Evolutionary conservation across 1,139 yeast species (phyloP).

Genomic region (Suhomyces maxii): DNA sequence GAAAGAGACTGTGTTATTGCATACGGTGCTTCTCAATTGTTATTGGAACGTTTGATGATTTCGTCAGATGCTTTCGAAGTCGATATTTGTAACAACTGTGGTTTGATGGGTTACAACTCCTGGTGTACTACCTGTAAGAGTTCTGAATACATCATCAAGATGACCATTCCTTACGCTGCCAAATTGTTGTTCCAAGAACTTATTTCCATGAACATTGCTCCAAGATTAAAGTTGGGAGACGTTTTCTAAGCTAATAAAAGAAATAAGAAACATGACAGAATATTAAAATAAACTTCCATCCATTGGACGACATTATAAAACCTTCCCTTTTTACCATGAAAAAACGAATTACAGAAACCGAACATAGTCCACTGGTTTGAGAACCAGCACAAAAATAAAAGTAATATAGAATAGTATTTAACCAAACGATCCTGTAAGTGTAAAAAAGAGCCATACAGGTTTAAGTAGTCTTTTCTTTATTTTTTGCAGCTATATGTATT

Average conservation of each 20-base stretch:
- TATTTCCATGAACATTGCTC: slow-evolving; percentile 96
- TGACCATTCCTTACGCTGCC: slow-evolving; percentile 99
- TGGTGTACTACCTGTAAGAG: slow-evolving; percentile 97
- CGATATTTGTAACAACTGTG: slow-evolving; percentile 97
- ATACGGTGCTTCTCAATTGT: slow-evolving; percentile 97
- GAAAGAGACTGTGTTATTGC: slow-evolving; percentile 99
- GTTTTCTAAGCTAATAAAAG: slow-evolving; percentile 48
- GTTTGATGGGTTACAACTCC: slow-evolving; percentile 86
- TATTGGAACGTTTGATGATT: slow-evolving; percentile 97
- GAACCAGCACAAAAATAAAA: too few relatives aligned
- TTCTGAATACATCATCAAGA: slow-evolving; percentile 79
- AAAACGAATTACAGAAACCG: too few relatives aligned
- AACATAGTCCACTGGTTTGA: too few relatives aligned
- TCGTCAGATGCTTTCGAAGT: slow-evolving; percentile 98
- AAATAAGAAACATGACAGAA: too few relatives aligned
- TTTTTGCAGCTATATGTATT: too few relatives aligned
- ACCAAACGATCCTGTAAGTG: too few relatives aligned
- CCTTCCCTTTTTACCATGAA: too few relatives aligned
- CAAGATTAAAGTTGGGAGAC: slow-evolving; percentile 85
- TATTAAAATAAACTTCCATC: too few relatives aligned
- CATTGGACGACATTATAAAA: too few relatives aligned
- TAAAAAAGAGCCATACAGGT: too few relatives aligned
- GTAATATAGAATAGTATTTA: too few relatives aligned
- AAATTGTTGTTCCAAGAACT: slow-evolving; percentile 93
- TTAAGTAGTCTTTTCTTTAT: too few relatives aligned